These are phyloP conservation scores for Boeremia lycopersici DNA, from an alignment of 2,329 filamentous ascomycete species.

Conservation along the genomic window DNA sequence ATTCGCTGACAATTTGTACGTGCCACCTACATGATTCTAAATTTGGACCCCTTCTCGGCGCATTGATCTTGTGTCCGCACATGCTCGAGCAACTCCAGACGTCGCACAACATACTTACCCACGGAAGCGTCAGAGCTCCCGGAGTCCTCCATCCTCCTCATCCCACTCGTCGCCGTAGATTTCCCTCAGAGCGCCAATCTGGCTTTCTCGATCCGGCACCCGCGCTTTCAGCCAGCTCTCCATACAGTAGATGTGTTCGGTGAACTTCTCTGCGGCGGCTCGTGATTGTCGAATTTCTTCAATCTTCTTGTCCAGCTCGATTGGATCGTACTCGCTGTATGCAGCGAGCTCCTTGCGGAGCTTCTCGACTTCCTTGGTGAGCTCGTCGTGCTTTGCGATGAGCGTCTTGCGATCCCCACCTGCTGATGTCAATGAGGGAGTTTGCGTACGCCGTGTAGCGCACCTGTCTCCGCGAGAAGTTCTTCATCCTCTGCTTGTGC, in stretches of 20 bases:
- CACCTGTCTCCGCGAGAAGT: slow-evolving; percentile 42
- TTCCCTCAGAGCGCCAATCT: slow-evolving; percentile 52
- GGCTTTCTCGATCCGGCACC: slow-evolving; percentile 50
- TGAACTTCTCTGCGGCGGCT: slow-evolving; percentile 45
- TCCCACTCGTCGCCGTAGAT: slow-evolving; percentile 62
- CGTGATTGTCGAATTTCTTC: slow-evolving; percentile 37
- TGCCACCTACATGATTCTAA: background rate
- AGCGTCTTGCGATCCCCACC: slow-evolving; percentile 48
- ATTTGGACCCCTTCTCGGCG: background rate
- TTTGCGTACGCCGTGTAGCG: background rate
- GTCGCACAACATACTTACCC: background rate
- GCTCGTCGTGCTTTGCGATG: slow-evolving; percentile 40
- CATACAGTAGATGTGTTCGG: slow-evolving; percentile 55
- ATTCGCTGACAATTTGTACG: background rate
- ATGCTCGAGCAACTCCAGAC: background rate
- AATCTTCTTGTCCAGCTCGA: slow-evolving; percentile 51
- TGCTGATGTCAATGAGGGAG: slow-evolving; percentile 4
- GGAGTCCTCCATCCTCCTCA: slow-evolving; percentile 58
- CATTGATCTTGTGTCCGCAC: background rate
- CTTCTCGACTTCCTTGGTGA: slow-evolving; percentile 46
- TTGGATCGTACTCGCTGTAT: slow-evolving; percentile 55
- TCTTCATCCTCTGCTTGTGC: slow-evolving; percentile 49
- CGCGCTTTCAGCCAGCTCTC: slow-evolving; percentile 52
- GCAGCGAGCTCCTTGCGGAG: slow-evolving; percentile 51
- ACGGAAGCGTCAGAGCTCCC: slow-evolving; percentile 39